These are phyloP conservation scores for Noccaea caerulescens DNA, from an alignment of 345 rosid genomes.

Conservation along the genomic window DNA sequence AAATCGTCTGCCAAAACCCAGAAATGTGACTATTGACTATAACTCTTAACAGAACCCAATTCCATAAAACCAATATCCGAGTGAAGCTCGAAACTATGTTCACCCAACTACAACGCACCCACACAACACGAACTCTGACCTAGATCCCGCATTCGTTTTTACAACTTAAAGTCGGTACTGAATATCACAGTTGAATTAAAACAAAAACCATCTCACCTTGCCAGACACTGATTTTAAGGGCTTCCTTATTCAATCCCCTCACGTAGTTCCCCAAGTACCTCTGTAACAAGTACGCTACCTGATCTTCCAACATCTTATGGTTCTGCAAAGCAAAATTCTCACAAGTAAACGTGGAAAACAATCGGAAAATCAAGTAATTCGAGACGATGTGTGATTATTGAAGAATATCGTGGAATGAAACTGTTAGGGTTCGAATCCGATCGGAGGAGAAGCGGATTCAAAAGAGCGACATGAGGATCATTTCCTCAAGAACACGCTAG, in stretches of 20 bases:
- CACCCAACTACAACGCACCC: conserved; percentile 4
- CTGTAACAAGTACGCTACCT: conserved; percentile 87
- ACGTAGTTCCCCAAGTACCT: conserved; percentile 90
- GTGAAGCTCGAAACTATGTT: conserved; percentile 4
- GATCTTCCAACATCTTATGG: conserved; percentile 94
- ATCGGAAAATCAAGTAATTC: conserved; percentile 15
- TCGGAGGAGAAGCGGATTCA: conserved; percentile 31
- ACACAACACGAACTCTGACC: no score
- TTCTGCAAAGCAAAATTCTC: conserved; percentile 32
- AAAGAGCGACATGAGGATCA: conserved; percentile 18
- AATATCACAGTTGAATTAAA: no score
- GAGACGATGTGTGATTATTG: conserved; percentile 17
- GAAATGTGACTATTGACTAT: not conserved
- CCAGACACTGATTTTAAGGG: conserved; percentile 99
- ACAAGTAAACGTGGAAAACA: conserved; percentile 2
- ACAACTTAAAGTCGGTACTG: conserved; percentile 8
- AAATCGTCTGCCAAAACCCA: conserved; percentile 15
- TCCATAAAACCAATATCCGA: conserved; percentile 4
- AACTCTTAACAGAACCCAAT: conserved; percentile 2
- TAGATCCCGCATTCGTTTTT: conserved; percentile 3
- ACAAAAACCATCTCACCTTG: conserved; percentile 57
- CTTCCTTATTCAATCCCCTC: conserved; percentile 85
- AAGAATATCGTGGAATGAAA: not conserved
- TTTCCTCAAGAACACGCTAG: conserved; percentile 51
- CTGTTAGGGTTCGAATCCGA: conserved; percentile 10